These are phyloP conservation scores for Kwoniella shivajii DNA, from an alignment of 1,284 basidiomycete species.

Conservation along the genomic window DNA sequence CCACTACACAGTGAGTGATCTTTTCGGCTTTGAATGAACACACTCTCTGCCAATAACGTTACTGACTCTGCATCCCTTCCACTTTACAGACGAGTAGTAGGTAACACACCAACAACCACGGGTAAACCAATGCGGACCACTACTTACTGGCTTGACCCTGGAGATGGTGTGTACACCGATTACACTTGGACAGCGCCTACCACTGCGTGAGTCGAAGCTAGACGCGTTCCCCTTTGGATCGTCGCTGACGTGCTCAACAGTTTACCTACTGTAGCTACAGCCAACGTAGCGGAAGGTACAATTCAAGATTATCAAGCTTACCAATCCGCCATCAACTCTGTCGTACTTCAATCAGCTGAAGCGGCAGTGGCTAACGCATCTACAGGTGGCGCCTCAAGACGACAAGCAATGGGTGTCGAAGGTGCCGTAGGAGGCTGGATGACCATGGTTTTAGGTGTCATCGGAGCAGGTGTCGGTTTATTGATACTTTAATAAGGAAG, in stretches of 20 bases:
- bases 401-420: constrained; percentile 3
- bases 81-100: constrained; percentile 20
- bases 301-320: constrained; percentile 34
- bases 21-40: neutral
- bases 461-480: constrained; percentile 23
- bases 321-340: constrained; percentile 34
- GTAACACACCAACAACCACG: constrained; percentile 15
- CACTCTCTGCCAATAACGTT: neutral
- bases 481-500: constrained; percentile 16
- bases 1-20: constrained; percentile 2
- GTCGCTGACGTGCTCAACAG: neutral
- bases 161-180: constrained; percentile 31
- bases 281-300: constrained; percentile 36
- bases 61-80: constrained; percentile 2
- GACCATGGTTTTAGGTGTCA: constrained; percentile 22
- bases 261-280: constrained; percentile 36
- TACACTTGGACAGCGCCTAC: constrained; percentile 42
- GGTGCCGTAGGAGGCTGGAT: constrained; percentile 16
- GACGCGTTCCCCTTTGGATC: neutral
- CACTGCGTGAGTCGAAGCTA: constrained; percentile 20
- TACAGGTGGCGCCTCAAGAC: neutral
- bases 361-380: constrained; percentile 7
- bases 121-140: constrained; percentile 36
- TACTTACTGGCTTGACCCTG: constrained; percentile 39
- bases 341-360: constrained; percentile 29